Conservation (phyloP, 2,329 filamentous ascomycete genomes). For the Setomelanomma holmii region DNA sequence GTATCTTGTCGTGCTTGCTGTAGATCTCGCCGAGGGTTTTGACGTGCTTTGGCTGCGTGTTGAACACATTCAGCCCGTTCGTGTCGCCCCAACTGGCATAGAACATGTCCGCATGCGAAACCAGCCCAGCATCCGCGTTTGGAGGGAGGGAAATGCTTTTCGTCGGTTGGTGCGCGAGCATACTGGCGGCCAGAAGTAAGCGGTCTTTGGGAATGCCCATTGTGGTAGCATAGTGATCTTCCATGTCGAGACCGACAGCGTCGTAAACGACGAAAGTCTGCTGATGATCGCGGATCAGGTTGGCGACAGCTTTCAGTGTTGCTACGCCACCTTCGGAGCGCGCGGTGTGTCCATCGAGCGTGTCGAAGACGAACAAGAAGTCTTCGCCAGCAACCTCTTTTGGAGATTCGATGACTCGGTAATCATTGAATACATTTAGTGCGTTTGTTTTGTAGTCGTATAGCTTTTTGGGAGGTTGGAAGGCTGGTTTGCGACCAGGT, state of each 20-base stretch:
- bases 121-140: constrained; percentile 8
- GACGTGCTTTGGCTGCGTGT: constrained; percentile 9
- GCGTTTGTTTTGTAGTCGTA: constrained; percentile 28
- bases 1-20: constrained; percentile 8
- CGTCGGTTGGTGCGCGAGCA: constrained; percentile 30
- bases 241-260: constrained; percentile 23
- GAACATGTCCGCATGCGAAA: constrained; percentile 20
- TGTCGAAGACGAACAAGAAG: constrained; percentile 28
- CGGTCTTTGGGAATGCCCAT: constrained; percentile 14
- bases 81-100: constrained; percentile 5
- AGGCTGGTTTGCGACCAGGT: constrained; percentile 25
- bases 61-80: constrained; percentile 12
- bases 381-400: constrained; percentile 18
- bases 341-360: constrained; percentile 27
- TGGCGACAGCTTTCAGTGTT: constrained; percentile 18
- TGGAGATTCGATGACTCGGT: constrained; percentile 25
- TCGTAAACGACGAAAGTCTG: constrained; percentile 24
- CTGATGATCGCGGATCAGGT: constrained; percentile 16
- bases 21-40: constrained; percentile 16
- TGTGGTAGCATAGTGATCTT: constrained; percentile 18
- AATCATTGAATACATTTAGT: constrained; percentile 19
- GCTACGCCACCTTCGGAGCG: constrained; percentile 23
- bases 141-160: constrained; percentile 15
- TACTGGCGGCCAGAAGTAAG: constrained; percentile 16
- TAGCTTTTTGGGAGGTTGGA: constrained; percentile 22